A percentile compares a stretch with the other conserved stretches of the same genome.
Evolutionary conservation across 2,329 filamentous ascomycete species (phyloP).

Genomic region (Pseudocercospora pini-densiflorae): DNA sequence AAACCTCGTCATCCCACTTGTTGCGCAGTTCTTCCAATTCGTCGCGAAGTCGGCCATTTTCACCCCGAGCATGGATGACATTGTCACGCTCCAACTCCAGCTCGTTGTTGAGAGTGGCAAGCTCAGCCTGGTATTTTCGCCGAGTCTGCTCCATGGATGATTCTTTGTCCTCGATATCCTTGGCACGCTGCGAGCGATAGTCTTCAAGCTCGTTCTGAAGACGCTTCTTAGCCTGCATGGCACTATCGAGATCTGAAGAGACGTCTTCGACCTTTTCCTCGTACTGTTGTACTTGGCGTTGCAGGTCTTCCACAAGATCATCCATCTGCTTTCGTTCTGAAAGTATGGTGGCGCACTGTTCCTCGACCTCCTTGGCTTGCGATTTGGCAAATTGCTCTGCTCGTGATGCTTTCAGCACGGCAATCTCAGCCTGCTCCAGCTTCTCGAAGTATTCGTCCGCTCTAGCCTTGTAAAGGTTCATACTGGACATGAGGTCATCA

Average conservation of each 20-base stretch:
- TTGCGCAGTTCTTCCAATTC: conserved; percentile 92
- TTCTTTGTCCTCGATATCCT: conserved; percentile 97
- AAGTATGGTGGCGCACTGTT: conserved; percentile 87
- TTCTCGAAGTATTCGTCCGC: conserved; percentile 98
- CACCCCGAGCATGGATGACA: conserved; percentile 78
- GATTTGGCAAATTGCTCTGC: conserved; percentile 94
- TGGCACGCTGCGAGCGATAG: conserved; percentile 91
- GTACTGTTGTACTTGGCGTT: conserved; percentile 84
- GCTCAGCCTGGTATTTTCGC: conserved; percentile 95
- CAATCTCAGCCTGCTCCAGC: conserved; percentile 94
- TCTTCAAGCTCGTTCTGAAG: conserved; percentile 97
- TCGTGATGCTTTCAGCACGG: conserved; percentile 86
- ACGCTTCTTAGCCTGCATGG: conserved; percentile 86
- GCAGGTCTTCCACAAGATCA: conserved; percentile 81
- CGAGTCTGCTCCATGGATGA: conserved; percentile 94
- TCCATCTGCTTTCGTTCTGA: conserved; percentile 92
- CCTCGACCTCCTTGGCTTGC: conserved; percentile 88
- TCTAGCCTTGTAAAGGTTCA: conserved; percentile 86
- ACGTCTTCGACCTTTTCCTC: conserved; percentile 92
- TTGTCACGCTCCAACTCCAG: conserved; percentile 93
- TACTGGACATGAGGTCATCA: conserved; percentile 79
- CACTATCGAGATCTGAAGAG: conserved; percentile 84
- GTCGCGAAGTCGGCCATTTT: conserved; percentile 87
- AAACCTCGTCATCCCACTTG: conserved; percentile 98
- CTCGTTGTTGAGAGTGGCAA: conserved; percentile 86